Conservation (phyloP, 495 filamentous ascomycete species). For the Aspergillus nanangensis region DNA sequence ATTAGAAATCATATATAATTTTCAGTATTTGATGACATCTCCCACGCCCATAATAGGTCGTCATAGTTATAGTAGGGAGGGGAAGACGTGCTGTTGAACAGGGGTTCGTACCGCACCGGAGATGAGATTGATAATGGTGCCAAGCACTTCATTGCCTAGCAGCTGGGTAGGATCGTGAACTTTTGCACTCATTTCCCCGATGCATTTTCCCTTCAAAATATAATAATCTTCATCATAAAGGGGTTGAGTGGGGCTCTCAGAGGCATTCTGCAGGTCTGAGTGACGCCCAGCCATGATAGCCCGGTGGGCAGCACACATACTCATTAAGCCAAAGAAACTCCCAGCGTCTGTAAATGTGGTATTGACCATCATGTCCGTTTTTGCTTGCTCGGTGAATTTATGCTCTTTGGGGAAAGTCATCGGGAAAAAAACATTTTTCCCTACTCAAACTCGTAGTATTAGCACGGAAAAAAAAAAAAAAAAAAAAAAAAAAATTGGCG, state of each 20-base stretch:
- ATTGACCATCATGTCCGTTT: constrained; percentile 25
- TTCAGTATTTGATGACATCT: too few relatives aligned
- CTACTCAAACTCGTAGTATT: too few relatives aligned
- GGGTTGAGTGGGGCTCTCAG: background rate
- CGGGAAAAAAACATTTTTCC: constrained; percentile 30
- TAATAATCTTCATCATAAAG: constrained; percentile 29
- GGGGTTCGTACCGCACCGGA: constrained; percentile 26
- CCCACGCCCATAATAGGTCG: too few relatives aligned
- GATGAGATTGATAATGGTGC: constrained; percentile 33
- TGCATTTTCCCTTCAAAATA: constrained; percentile 30
- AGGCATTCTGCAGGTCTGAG: constrained; percentile 4
- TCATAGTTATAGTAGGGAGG: too few relatives aligned
- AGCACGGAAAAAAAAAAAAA: background rate
- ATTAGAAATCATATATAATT: constrained; percentile 12
- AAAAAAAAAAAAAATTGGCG: background rate
- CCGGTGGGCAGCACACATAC: constrained; percentile 33
- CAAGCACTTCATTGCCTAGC: constrained; percentile 29
- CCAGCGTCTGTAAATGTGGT: constrained; percentile 29
- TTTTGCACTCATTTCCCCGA: constrained; percentile 31
- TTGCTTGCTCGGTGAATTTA: constrained; percentile 12
- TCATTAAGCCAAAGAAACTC: constrained; percentile 35
- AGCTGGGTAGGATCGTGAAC: constrained; percentile 20
- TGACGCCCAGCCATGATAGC: constrained; percentile 20
- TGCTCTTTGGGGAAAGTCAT: constrained; percentile 33
- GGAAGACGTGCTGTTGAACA: too few relatives aligned